A percentile compares a stretch with the other conserved stretches of the same genome.
These are phyloP conservation scores for Scheffersomyces coipomensis DNA, from an alignment of 805 yeast species.

Conservation along the genomic window DNA sequence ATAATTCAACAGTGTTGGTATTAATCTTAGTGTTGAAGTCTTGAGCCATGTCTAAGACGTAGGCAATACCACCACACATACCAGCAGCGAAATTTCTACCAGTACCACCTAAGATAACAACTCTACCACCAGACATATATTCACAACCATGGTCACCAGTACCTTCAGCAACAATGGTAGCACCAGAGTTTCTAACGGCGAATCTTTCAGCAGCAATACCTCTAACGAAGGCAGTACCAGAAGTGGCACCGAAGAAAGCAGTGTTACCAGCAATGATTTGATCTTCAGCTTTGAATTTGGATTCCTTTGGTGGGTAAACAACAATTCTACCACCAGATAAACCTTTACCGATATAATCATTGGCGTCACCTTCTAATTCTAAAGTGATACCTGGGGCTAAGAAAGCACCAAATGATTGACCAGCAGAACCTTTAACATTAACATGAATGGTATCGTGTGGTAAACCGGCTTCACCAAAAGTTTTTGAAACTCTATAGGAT, in stretches of 20 bases:
- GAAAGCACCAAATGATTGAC: slow-evolving; percentile 98
- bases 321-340: slow-evolving; percentile 92
- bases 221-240: slow-evolving; percentile 89
- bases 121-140: slow-evolving; percentile 99
- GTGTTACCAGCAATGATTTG: slow-evolving; percentile 97
- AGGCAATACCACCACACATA: slow-evolving; percentile 99
- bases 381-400: slow-evolving; percentile 94
- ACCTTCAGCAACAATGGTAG: slow-evolving; percentile 94
- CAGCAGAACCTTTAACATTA: slow-evolving; percentile 88
- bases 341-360: slow-evolving; percentile 98
- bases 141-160: slow-evolving; percentile 99
- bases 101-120: slow-evolving; percentile 85
- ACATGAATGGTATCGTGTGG: slow-evolving; percentile 97
- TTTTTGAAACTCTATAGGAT: slow-evolving; percentile 90
- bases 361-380: slow-evolving; percentile 95
- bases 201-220: slow-evolving; percentile 99
- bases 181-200: slow-evolving; percentile 98
- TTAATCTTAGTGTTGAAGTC: slow-evolving; percentile 83
- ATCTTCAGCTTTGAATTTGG: slow-evolving; percentile 89
- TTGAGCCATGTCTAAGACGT: slow-evolving; percentile 92
- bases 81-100: slow-evolving; percentile 97
- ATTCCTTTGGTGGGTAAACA: slow-evolving; percentile 85
- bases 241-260: slow-evolving; percentile 96
- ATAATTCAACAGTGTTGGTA: slow-evolving; percentile 76
- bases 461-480: slow-evolving; percentile 87